phyloP scores from a whole-genome alignment of 768 basidiomycete genomes.

The Mycena kentingensis region DNA sequence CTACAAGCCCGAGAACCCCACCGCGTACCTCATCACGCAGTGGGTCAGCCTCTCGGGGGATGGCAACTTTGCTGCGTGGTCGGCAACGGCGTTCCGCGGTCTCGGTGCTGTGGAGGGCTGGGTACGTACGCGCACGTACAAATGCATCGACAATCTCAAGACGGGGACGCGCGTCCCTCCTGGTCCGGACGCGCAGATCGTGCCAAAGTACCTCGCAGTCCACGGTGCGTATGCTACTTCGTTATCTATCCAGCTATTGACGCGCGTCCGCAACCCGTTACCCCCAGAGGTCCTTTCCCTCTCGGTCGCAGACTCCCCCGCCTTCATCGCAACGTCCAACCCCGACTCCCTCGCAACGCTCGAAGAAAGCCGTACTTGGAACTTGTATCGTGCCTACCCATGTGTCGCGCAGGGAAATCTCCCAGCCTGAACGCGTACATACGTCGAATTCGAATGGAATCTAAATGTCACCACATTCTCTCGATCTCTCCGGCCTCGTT shows the following conservation, averaged over 20 bases:
- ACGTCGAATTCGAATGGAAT: too few relatives aligned
- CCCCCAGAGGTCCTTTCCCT: slow-evolving; percentile 24
- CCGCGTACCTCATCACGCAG: slow-evolving; percentile 34
- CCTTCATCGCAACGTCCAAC: slow-evolving; percentile 18
- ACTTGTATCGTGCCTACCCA: slow-evolving; percentile 50
- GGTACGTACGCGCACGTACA: slow-evolving; percentile 42
- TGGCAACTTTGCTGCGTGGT: slow-evolving; percentile 29
- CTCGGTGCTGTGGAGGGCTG: slow-evolving; percentile 35
- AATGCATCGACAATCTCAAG: slow-evolving; percentile 43
- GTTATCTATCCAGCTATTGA: not conserved
- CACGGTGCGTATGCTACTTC: slow-evolving; percentile 37
- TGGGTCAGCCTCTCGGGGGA: slow-evolving; percentile 25
- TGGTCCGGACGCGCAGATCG: slow-evolving; percentile 33
- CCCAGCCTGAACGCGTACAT: not conserved
- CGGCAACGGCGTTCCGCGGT: slow-evolving; percentile 16
- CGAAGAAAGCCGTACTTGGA: slow-evolving; percentile 40
- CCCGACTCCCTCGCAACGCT: slow-evolving; percentile 20
- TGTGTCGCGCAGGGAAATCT: slow-evolving; percentile 45
- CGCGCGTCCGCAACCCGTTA: not conserved
- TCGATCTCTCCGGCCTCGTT: too few relatives aligned
- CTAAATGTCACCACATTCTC: too few relatives aligned
- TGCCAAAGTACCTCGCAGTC: slow-evolving; percentile 40
- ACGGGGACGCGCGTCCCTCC: slow-evolving; percentile 32
- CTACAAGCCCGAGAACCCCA: slow-evolving; percentile 33
- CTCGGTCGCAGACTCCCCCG: slow-evolving; percentile 15